Evolutionary conservation across 2,329 filamentous ascomycete species (phyloP).

Genomic region (Xylaria polymorpha): DNA sequence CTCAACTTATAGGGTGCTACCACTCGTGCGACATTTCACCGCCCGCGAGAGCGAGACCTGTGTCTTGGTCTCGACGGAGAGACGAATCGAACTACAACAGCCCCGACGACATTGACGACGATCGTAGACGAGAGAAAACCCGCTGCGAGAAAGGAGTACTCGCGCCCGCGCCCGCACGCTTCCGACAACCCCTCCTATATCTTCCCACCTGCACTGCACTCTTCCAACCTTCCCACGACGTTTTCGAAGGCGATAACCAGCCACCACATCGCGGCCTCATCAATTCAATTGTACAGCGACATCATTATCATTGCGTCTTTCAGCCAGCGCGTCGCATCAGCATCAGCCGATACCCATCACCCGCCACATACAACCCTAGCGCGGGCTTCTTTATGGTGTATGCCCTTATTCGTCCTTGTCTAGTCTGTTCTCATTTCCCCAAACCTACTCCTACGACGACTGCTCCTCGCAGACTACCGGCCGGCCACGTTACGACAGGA

Average conservation of each 20-base stretch:
- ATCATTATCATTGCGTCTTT: not conserved
- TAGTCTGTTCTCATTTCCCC: too few species aligned
- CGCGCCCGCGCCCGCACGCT: constrained; percentile 17
- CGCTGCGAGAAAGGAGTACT: constrained; percentile 1
- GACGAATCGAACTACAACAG: constrained; percentile 27
- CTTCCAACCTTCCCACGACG: constrained; percentile 13
- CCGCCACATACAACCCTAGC: too few species aligned
- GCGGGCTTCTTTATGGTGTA: too few species aligned
- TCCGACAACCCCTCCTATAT: constrained; percentile 17
- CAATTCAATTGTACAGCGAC: constrained; percentile 19
- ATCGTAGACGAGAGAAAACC: not conserved
- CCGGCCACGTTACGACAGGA: too few species aligned
- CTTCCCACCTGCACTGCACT: constrained; percentile 17
- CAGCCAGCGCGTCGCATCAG: constrained; percentile 4
- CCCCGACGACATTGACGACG: constrained; percentile 24
- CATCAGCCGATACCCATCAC: not conserved
- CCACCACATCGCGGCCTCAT: not conserved
- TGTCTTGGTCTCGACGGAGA: constrained; percentile 42
- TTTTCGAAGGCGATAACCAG: constrained; percentile 9
- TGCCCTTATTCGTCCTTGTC: too few species aligned
- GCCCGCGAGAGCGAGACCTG: constrained; percentile 42
- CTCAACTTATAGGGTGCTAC: constrained; percentile 28
- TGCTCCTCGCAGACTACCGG: too few species aligned
- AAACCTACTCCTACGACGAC: too few species aligned
- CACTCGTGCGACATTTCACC: constrained; percentile 42